Evolutionary conservation across 306 rosid genomes (phyloP), one percentile per base, ranked within the genome.

Genomic region (Malus orientalis): DNA sequence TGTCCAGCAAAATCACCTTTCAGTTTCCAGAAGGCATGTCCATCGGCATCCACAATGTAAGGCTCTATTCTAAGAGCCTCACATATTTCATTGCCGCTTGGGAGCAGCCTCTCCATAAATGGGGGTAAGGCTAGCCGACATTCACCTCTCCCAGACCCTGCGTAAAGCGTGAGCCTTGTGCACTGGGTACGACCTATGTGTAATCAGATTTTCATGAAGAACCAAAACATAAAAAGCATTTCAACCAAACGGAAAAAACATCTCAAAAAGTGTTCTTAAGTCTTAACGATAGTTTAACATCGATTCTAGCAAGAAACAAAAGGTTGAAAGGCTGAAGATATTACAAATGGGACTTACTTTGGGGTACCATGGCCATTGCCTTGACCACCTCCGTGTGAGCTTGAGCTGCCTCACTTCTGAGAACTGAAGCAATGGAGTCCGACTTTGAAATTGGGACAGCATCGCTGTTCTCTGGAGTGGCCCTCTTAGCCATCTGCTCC

Each of bases 341-440:
- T n/a, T 36, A 62, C 45, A 51, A 36, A 67, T 42, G 25, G 38
- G 70, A n/a, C 91, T 36, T 89, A 92, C 98, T 69, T 74, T 82
- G 77, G 40, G 88, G 76, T 73, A 82, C 33, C 62, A 27, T 47
- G 68, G 79, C 82, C 84, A 74, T 78, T 70, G 84, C 88, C 49
- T 81, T 83, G 23, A 88, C 79, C 79, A 83, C 60, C 81, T 86
- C 85, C 38, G 85, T 83, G 47, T 87, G 92, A 57, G 86, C 97
- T 74, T 80, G 70, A 82, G 84, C 96, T 38, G 72, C 83, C 11
- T 88, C 87, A 69, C 42, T 81, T 84, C 82, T 85, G 69, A 95
- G 80, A 78, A 81, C 70, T 45, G 72, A 53, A 75, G 76, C 85
- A 58, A 81, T 12, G 58, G 80, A 85, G 59, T 81, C 82, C 32